phyloP scores from a whole-genome alignment of 495 filamentous ascomycete genomes.

The Annulohypoxylon stygium region DNA sequence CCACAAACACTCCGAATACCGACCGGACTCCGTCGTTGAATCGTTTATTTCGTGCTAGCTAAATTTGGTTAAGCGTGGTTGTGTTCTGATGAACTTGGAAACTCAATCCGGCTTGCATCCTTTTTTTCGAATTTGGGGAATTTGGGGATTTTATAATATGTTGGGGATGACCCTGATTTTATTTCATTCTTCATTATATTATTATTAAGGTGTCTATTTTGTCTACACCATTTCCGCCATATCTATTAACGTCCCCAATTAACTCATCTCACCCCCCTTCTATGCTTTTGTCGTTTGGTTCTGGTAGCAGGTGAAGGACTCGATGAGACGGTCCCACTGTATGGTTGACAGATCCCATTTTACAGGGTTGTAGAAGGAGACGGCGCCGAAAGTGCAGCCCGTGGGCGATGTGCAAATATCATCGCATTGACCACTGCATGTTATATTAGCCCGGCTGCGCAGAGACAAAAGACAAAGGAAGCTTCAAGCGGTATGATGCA shows the following conservation, averaged over 20 bases:
- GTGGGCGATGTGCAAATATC: constrained; percentile 58
- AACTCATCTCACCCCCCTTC: not conserved
- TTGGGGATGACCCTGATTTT: constrained; percentile 1
- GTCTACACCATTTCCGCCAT: constrained; percentile 21
- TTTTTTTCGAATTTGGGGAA: not conserved
- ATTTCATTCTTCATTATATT: not conserved
- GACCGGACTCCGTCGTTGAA: constrained; percentile 33
- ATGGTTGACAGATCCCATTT: constrained; percentile 56
- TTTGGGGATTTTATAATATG: too few species aligned
- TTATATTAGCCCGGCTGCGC: constrained; percentile 15
- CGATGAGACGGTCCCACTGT: constrained; percentile 53
- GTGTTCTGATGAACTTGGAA: constrained; percentile 10
- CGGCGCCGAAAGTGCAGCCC: constrained; percentile 59
- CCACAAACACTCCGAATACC: constrained; percentile 40
- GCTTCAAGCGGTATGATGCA: not conserved
- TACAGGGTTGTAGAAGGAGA: constrained; percentile 51
- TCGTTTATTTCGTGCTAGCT: constrained; percentile 1
- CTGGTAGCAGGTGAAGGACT: constrained; percentile 55
- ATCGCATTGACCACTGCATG: constrained; percentile 49
- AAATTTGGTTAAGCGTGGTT: not conserved
- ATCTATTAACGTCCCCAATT: constrained; percentile 29
- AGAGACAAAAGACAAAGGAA: not conserved
- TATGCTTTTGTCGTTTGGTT: constrained; percentile 40
- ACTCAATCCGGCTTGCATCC: constrained; percentile 1
- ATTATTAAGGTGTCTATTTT: constrained; percentile 13